phyloP scores from a whole-genome alignment of 306 rosid genomes.

The Abrus pulchellus region DNA sequence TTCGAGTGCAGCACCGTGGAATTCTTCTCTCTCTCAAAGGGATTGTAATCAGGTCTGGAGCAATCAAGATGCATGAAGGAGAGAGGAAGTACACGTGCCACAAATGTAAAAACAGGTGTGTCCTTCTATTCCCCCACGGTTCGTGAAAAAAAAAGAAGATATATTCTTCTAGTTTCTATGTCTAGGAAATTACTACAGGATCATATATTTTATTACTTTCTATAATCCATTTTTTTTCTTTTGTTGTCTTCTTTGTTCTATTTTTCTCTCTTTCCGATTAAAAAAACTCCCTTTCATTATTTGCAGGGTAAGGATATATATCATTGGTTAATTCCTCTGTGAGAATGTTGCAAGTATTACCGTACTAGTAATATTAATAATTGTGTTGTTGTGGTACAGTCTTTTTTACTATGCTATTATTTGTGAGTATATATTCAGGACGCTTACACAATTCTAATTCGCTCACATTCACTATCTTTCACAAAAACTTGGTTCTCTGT shows the following conservation, averaged over 20 bases:
- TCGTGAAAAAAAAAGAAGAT: too few species aligned
- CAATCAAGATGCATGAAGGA: conserved; percentile 94
- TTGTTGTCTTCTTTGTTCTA: too few species aligned
- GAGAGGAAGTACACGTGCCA: conserved; percentile 90
- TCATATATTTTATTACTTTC: too few species aligned
- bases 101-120: conserved; percentile 77
- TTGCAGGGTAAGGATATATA: neutral
- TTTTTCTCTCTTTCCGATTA: too few species aligned
- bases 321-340: neutral
- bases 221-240: too few species aligned
- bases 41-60: conserved; percentile 88
- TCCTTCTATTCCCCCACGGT: neutral
- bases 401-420: neutral
- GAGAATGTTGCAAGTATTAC: neutral
- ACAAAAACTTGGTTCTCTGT: neutral
- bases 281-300: too few species aligned
- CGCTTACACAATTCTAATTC: neutral
- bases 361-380: neutral
- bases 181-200: too few species aligned
- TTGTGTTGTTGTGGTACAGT: neutral
- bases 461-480: neutral
- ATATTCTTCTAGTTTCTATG: too few species aligned
- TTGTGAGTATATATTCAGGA: neutral
- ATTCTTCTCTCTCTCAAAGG: conserved; percentile 93
- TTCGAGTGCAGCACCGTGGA: conserved; percentile 87